Evolutionary conservation across 352 stramenopile genomes (phyloP).

Genomic region (Phytopythium oedochilum): DNA sequence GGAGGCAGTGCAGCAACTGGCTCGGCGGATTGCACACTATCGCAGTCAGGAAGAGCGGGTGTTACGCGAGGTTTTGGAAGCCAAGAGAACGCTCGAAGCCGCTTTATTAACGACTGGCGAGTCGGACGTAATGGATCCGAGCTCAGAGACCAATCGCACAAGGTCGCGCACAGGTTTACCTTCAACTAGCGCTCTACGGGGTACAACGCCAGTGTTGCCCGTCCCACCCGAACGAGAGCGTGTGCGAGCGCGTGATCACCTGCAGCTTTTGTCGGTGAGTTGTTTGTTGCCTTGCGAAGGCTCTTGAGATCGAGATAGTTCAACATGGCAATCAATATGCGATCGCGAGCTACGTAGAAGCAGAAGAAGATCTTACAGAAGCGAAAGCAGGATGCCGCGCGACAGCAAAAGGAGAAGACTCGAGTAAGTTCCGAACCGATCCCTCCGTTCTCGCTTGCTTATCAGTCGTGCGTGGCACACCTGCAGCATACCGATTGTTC

Average conservation of each 20-base stretch:
- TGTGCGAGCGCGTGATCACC: slow-evolving; percentile 37
- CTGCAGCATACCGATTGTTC: too few relatives aligned
- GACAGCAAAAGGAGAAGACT: slow-evolving; percentile 41
- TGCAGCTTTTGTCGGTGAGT: slow-evolving; percentile 42
- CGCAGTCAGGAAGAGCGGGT: slow-evolving; percentile 47
- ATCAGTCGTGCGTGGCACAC: too few relatives aligned
- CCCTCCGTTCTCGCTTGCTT: too few relatives aligned
- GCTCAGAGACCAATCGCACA: neutral
- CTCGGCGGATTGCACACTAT: slow-evolving; percentile 46
- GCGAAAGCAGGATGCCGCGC: slow-evolving; percentile 37
- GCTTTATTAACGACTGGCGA: slow-evolving; percentile 2
- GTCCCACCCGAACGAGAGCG: slow-evolving; percentile 5
- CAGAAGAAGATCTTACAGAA: slow-evolving; percentile 41
- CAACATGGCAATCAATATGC: too few relatives aligned
- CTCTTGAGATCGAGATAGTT: too few relatives aligned
- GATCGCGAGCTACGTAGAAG: slow-evolving; percentile 19
- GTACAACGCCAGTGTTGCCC: neutral
- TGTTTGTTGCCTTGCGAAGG: neutral
- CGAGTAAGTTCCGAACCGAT: neutral
- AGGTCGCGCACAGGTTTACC: neutral
- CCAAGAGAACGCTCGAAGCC: slow-evolving; percentile 37
- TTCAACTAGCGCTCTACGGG: neutral
- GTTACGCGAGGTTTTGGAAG: slow-evolving; percentile 42
- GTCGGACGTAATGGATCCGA: neutral
- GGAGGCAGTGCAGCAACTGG: slow-evolving; percentile 38